Evolutionary conservation across 1,139 yeast species (phyloP).

Genomic region (Saccharomycopsis hybrid): DNA sequence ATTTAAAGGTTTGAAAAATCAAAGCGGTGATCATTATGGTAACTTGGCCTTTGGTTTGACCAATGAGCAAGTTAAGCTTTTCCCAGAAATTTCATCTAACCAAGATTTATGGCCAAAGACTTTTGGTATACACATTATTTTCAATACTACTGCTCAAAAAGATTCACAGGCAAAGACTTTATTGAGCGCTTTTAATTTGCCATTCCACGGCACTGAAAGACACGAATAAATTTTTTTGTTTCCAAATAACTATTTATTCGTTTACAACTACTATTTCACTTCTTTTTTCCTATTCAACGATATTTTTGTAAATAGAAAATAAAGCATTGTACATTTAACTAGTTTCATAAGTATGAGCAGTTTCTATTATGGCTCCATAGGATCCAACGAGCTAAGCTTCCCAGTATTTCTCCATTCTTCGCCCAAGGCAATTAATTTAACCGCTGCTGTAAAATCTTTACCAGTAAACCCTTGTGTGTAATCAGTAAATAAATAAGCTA

Average conservation of each 20-base stretch:
- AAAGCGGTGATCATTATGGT: conserved; percentile 78
- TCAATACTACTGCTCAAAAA: conserved; percentile 85
- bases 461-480: conserved; percentile 37
- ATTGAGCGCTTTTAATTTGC: conserved; percentile 76
- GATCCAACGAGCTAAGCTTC: conserved; percentile 27
- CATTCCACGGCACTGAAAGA: conserved; percentile 56
- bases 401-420: conserved; percentile 55
- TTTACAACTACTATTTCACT: too few species aligned
- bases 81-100: conserved; percentile 91
- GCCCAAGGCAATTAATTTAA: conserved; percentile 57
- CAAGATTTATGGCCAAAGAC: conserved; percentile 87
- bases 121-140: conserved; percentile 79
- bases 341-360: too few species aligned
- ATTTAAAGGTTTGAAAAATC: conserved; percentile 66
- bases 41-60: conserved; percentile 80
- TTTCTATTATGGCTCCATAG: too few species aligned
- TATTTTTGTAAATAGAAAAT: too few species aligned
- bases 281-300: too few species aligned
- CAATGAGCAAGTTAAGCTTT: conserved; percentile 68
- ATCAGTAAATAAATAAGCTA: conserved; percentile 38
- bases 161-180: conserved; percentile 89
- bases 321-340: too few species aligned
- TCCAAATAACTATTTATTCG: too few species aligned
- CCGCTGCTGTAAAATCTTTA: conserved; percentile 50
- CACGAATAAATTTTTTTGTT: too few species aligned